Conservation (phyloP, 1,284 basidiomycete species). For the Tilletiopsis washingtonensis region DNA sequence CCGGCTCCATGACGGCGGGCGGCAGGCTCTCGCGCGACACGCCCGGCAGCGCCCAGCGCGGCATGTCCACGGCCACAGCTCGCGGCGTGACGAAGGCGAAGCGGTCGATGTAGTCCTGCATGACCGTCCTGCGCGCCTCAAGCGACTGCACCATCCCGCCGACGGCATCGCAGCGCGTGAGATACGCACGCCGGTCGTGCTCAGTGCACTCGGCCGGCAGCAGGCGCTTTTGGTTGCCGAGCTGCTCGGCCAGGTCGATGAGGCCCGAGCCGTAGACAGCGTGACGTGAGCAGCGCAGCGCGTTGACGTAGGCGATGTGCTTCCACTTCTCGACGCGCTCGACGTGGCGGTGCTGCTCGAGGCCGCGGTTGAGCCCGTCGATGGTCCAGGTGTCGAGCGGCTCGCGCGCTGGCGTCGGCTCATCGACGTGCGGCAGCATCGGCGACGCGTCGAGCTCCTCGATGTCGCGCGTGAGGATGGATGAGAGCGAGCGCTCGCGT, state of each 20-base stretch:
- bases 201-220: conserved; percentile 51
- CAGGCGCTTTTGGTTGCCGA: conserved; percentile 9
- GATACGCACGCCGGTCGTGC: conserved; percentile 51
- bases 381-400: conserved; percentile 64
- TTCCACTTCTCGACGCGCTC: conserved; percentile 60
- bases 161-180: conserved; percentile 57
- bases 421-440: conserved; percentile 58
- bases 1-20: conserved; percentile 25
- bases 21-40: conserved; percentile 22
- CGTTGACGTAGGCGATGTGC: conserved; percentile 67
- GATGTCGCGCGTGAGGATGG: conserved; percentile 55
- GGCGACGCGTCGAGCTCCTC: conserved; percentile 66
- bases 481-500: conserved; percentile 52
- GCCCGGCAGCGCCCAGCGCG: conserved; percentile 57
- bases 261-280: conserved; percentile 58
- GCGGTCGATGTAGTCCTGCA: conserved; percentile 58
- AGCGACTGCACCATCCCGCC: conserved; percentile 55
- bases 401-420: conserved; percentile 57
- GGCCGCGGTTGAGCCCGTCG: conserved; percentile 61
- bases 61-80: conserved; percentile 69
- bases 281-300: conserved; percentile 58
- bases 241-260: conserved; percentile 14
- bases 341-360: conserved; percentile 56
- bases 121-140: conserved; percentile 56
- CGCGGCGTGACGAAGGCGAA: conserved; percentile 79